Conservation (phyloP, 768 basidiomycete species). For the Boletus subcaerulescens region DNA sequence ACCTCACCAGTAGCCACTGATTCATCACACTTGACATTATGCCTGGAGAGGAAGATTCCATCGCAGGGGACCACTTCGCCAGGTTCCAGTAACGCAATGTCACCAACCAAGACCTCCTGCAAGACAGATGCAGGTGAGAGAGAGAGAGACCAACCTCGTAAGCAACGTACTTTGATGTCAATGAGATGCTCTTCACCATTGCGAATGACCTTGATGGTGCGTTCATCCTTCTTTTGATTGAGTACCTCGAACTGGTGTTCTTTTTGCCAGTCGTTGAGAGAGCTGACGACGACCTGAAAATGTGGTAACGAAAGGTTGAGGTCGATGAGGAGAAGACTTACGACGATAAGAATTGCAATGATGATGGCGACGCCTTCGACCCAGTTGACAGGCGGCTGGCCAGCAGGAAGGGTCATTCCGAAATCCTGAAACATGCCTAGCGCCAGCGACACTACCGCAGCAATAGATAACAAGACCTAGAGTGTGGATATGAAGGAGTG, state of each 20-base stretch:
- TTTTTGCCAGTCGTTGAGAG: conserved; percentile 97
- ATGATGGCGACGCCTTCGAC: conserved; percentile 90
- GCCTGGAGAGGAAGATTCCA: conserved; percentile 88
- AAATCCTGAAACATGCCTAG: conserved; percentile 94
- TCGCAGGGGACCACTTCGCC: conserved; percentile 97
- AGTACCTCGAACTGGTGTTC: conserved; percentile 91
- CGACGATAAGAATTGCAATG: conserved; percentile 72
- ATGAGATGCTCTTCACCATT: conserved; percentile 66
- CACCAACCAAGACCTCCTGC: conserved; percentile 91
- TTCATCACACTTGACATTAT: conserved; percentile 95
- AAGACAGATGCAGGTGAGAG: conserved; percentile 19
- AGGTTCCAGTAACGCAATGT: conserved; percentile 87
- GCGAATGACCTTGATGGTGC: conserved; percentile 81
- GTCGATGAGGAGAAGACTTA: conserved; percentile 33
- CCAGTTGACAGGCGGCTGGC: conserved; percentile 87
- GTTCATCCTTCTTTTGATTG: conserved; percentile 95
- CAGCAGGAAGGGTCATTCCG: conserved; percentile 57
- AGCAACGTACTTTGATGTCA: conserved; percentile 68
- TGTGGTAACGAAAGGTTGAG: background rate
- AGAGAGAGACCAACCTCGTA: background rate
- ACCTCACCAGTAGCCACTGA: conserved; percentile 96
- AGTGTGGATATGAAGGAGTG: conserved; percentile 7
- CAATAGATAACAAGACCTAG: conserved; percentile 85
- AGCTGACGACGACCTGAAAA: conserved; percentile 78
- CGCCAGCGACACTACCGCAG: conserved; percentile 89